phyloP scores from a whole-genome alignment of 306 rosid species.

The Dalbergia cochinchinensis region DNA sequence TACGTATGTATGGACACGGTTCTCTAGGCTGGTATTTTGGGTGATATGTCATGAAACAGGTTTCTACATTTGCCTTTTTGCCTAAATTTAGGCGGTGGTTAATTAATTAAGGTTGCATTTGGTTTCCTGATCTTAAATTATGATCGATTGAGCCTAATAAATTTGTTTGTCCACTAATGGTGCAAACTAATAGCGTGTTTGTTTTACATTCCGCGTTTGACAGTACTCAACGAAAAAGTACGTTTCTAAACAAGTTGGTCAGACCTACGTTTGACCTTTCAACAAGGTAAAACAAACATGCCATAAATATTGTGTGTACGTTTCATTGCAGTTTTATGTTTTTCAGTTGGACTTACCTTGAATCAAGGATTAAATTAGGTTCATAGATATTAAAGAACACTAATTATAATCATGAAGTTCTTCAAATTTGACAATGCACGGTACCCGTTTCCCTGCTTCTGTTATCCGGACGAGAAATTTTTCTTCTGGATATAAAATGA shows the following conservation, averaged over 20 bases:
- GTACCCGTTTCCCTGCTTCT: no score
- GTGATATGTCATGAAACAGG: neutral
- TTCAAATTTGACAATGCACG: neutral
- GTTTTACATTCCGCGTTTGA: no score
- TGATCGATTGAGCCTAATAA: neutral
- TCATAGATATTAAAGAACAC: neutral
- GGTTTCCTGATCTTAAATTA: constrained; percentile 28
- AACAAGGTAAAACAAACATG: no score
- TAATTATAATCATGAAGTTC: neutral
- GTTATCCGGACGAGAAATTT: no score
- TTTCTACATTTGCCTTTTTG: neutral
- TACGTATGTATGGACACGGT: constrained; percentile 52
- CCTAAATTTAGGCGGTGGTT: constrained; percentile 40
- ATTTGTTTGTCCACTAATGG: neutral
- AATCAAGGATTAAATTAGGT: neutral
- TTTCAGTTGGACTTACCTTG: no score
- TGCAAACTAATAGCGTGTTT: neutral
- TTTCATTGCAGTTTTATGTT: no score
- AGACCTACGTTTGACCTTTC: no score
- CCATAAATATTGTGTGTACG: no score
- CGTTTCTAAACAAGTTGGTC: no score
- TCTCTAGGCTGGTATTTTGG: constrained; percentile 33
- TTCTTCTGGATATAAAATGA: no score
- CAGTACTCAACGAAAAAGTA: no score
- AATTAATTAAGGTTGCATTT: constrained; percentile 18